These are phyloP conservation scores for Trypanosoma mega DNA, from an alignment of 208 protist species.

Conservation along the genomic window DNA sequence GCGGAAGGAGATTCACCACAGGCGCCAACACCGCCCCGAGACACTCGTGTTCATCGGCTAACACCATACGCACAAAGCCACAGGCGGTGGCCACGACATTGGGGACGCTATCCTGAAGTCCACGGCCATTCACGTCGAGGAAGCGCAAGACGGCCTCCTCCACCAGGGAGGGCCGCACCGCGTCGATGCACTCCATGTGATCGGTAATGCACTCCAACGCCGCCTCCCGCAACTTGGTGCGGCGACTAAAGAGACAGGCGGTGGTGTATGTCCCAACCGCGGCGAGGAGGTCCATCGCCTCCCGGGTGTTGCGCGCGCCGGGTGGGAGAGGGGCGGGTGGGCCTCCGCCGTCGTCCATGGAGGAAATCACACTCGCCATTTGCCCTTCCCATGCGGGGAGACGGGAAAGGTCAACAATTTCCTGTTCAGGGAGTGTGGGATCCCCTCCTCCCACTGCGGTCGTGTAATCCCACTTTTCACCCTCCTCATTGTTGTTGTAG, in stretches of 20 bases:
- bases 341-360: slow-evolving; percentile 17
- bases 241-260: slow-evolving; percentile 67
- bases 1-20: slow-evolving; percentile 59
- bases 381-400: slow-evolving; percentile 22
- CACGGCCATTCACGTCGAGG: slow-evolving; percentile 66
- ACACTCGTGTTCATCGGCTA: slow-evolving; percentile 47
- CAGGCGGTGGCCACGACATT: slow-evolving; percentile 73
- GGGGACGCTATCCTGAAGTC: slow-evolving; percentile 80
- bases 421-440: not conserved
- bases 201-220: slow-evolving; percentile 52
- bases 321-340: slow-evolving; percentile 22
- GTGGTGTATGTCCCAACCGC: slow-evolving; percentile 58
- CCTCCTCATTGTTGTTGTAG: not conserved
- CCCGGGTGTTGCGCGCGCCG: slow-evolving; percentile 24
- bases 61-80: slow-evolving; percentile 60
- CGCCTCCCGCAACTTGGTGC: slow-evolving; percentile 79
- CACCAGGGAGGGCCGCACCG: slow-evolving; percentile 19
- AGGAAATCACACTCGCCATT: slow-evolving; percentile 34
- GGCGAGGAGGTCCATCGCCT: slow-evolving; percentile 25
- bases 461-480: too few relatives aligned
- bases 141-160: slow-evolving; percentile 76
- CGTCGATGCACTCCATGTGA: slow-evolving; percentile 28
- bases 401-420: not conserved
- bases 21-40: slow-evolving; percentile 39
- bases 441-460: not conserved